Base-by-base conservation (phyloP, 2,329 filamentous ascomycete species). In the Paraphoma chrysanthemicola region DNA sequence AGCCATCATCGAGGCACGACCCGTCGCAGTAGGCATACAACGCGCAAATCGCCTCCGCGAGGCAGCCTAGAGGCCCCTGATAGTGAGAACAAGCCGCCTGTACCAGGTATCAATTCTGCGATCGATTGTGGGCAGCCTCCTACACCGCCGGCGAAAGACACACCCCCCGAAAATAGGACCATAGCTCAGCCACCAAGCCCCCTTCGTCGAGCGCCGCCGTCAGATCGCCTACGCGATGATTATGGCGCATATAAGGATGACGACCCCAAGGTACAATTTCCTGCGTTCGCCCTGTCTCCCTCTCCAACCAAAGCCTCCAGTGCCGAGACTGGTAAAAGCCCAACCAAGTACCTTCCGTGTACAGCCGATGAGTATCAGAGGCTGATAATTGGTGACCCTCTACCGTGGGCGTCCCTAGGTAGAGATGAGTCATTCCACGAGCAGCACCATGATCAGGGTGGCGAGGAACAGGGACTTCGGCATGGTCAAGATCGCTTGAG, bases 111-210 rank as follows among this genome's bases (percentile, higher is more conserved):
- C 16, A 53, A 46, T 4, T 28, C 51, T 5, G 61, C 63, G 1
- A 51, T 55, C 16, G 62, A 63, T n/a, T 60, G 56, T 17, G 49
- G 53, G 8, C 31, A 52, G 9, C 70, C 78, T 11, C 79, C 79
- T 5, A 80, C 78, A 2, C 79, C 79, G 17, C 79, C 78, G 6
- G 68, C 74, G 12, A 81, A 81, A 54, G 76, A 81, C 55, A 81
- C 79, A 0, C 79, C 79, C 31, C 77, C 77, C 1, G 51, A 68
- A 3, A 23, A 46, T 42, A 62, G 57, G 33, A 18, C 52, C 23
- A 29, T 28, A 16, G 29, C 33, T 1, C 54, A 57, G 16, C 46
- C 61, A 14, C 9, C 56, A 12, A 68, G 64, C 44, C 66, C 64
- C 16, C 60, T 70, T 29, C 64, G 64, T 30, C 60, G 60, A 44